These are phyloP conservation scores for Naganishia cerealis DNA, from an alignment of 1,284 basidiomycete species.

Conservation along the genomic window DNA sequence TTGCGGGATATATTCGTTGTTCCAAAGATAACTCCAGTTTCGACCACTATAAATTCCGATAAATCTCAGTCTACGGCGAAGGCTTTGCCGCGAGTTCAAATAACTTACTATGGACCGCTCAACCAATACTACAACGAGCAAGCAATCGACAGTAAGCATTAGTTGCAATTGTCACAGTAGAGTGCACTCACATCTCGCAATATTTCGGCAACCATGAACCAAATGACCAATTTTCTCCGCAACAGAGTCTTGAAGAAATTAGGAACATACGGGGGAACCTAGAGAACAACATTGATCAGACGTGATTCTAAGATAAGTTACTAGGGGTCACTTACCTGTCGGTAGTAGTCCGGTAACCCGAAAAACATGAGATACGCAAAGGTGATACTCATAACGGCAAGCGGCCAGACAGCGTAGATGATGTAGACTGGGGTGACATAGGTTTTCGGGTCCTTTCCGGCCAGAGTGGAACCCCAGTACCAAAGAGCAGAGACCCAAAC, in stretches of 20 bases:
- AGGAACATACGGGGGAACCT: slow-evolving; percentile 87
- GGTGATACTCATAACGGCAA: slow-evolving; percentile 68
- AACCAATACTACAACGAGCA: slow-evolving; percentile 67
- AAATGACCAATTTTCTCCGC: slow-evolving; percentile 82
- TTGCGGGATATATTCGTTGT: slow-evolving; percentile 68
- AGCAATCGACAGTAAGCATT: neutral
- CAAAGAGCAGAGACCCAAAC: slow-evolving; percentile 87
- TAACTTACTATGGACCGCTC: slow-evolving; percentile 65
- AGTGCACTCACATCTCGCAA: slow-evolving; percentile 62
- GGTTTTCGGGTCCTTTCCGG: slow-evolving; percentile 52
- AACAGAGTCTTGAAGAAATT: slow-evolving; percentile 84
- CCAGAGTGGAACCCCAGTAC: slow-evolving; percentile 87
- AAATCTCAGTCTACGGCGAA: neutral
- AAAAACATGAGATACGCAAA: slow-evolving; percentile 80
- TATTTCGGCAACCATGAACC: slow-evolving; percentile 87
- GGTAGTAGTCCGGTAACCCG: slow-evolving; percentile 69
- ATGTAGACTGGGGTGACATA: slow-evolving; percentile 55
- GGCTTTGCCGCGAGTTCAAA: neutral
- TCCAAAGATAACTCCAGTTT: slow-evolving; percentile 91
- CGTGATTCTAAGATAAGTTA: neutral
- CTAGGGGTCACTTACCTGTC: slow-evolving; percentile 54
- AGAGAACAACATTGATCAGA: slow-evolving; percentile 59
- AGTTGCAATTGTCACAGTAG: neutral
- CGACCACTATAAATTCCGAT: slow-evolving; percentile 65
- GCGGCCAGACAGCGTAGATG: slow-evolving; percentile 76